A percentile compares a stretch with the other conserved stretches of the same genome.
These are phyloP conservation scores for Podaxis sp. DNA, from an alignment of 768 basidiomycete genomes.

Conservation along the genomic window DNA sequence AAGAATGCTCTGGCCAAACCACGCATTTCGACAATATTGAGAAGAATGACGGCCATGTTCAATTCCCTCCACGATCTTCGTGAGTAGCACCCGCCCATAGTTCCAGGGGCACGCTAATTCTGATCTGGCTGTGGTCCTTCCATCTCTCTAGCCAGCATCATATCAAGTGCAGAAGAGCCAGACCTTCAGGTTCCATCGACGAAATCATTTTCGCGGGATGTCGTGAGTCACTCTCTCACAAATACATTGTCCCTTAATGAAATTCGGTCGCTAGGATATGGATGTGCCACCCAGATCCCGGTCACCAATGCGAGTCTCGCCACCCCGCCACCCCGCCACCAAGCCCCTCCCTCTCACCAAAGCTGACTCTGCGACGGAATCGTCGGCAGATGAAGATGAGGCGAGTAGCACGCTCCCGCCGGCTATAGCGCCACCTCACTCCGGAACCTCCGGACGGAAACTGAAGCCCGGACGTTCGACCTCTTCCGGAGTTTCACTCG, in stretches of 20 bases:
- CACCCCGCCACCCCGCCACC: not conserved
- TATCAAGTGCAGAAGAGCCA: slow-evolving; percentile 44
- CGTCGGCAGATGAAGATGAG: slow-evolving; percentile 29
- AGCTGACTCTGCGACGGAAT: slow-evolving; percentile 49
- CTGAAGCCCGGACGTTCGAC: not conserved
- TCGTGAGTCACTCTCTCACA: slow-evolving; percentile 1
- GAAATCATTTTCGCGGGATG: slow-evolving; percentile 1
- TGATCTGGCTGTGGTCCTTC: slow-evolving; percentile 10
- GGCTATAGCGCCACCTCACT: not conserved
- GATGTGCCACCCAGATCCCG: not conserved
- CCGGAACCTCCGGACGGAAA: not conserved
- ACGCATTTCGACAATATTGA: slow-evolving; percentile 62
- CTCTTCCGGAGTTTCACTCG: not conserved
- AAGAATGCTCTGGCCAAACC: slow-evolving; percentile 72
- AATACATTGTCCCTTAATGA: not conserved
- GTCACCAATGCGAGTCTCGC: slow-evolving; percentile 1
- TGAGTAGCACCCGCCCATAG: slow-evolving; percentile 36
- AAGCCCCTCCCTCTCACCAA: slow-evolving; percentile 16
- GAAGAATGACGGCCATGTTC: slow-evolving; percentile 71
- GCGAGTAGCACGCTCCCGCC: not conserved
- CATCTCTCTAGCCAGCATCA: slow-evolving; percentile 47
- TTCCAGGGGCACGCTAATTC: slow-evolving; percentile 16
- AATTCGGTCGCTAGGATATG: not conserved
- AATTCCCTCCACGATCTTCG: slow-evolving; percentile 67
- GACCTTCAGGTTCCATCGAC: slow-evolving; percentile 31